A percentile compares a stretch with the other conserved stretches of the same genome.
phyloP scores from a whole-genome alignment of 1,139 yeast genomes.

The Lizanozyma gosingica region DNA sequence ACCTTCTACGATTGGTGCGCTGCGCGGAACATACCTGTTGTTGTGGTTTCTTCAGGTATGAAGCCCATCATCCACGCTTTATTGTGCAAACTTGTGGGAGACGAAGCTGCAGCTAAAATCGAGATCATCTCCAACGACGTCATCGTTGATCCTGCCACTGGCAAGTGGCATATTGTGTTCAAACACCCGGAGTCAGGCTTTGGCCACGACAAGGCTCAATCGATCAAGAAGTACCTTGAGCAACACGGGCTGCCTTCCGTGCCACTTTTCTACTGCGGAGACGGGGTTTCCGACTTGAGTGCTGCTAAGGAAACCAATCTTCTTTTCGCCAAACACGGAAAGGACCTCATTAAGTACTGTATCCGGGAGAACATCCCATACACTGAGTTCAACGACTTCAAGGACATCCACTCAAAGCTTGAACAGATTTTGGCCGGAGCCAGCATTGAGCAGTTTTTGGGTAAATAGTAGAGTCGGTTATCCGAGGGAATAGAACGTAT shows the following conservation, averaged over 20 bases:
- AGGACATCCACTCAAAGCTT: constrained; percentile 39
- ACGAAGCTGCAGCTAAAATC: constrained; percentile 60
- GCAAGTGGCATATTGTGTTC: constrained; percentile 74
- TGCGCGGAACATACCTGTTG: constrained; percentile 60
- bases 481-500: too few species aligned
- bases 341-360: constrained; percentile 82
- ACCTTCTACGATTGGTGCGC: constrained; percentile 75
- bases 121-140: constrained; percentile 82
- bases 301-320: constrained; percentile 95
- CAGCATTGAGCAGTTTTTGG: neutral
- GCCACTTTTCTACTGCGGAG: constrained; percentile 80
- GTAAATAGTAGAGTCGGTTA: too few species aligned
- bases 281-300: constrained; percentile 89
- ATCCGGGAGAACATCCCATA: constrained; percentile 72
- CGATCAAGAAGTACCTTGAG: constrained; percentile 59
- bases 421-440: neutral
- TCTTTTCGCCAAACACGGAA: constrained; percentile 87
- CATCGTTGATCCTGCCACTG: constrained; percentile 39
- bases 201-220: constrained; percentile 90
- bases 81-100: constrained; percentile 65
- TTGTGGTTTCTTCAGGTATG: constrained; percentile 89
- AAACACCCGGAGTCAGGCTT: constrained; percentile 72
- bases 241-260: constrained; percentile 26
- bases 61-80: constrained; percentile 78
- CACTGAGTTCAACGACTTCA: constrained; percentile 69